Evolutionary conservation across 345 rosid genomes (phyloP), one percentile per base, ranked within the genome.

Genomic region (Ailanthus altissimus): DNA sequence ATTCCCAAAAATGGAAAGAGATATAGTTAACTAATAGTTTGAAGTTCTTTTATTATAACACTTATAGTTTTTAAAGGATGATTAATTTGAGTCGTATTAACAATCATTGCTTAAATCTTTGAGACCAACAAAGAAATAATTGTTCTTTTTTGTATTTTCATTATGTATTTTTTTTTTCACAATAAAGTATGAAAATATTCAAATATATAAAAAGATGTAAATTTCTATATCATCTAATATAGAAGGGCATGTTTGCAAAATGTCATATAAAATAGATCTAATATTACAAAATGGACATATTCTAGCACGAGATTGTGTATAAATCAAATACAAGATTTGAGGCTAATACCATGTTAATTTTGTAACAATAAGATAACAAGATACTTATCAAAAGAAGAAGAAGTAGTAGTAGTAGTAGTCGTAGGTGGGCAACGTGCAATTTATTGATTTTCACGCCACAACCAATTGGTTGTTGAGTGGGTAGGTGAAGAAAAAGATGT

Each of bases 401-500:
- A n/a, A n/a, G n/a, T n/a, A n/a, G n/a, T n/a, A n/a, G n/a, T n/a
- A n/a, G n/a, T n/a, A n/a, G n/a, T n/a, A n/a, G n/a, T n/a, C n/a
- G 43, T 69, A 4, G 73, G 58, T 50, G 73, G 54, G 43, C 14
- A 69, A 9, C 7, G 13, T 3, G 23, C 5, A 58, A 69, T 2
- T 16, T 49, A 15, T 13, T 6, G 23, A 18, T 51, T 32, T 4
- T 51, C 59, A 49, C 36, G 58, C 25, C 58, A 2, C 43, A 1
- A 18, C 13, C 32, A 9, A 0, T 25, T 9, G 54, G 36, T 68
- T 15, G 59, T 50, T 68, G 72, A 18, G 40, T 68, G 12, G 72
- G 36, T 68, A 14, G 72, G 72, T 68, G 58, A 49, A 68, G 43
- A 49, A 49, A 47, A 15, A 7, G 42, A 68, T 26, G 56, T 15